Evolutionary conservation across 2,329 filamentous ascomycete species (phyloP), one percentile per base, ranked within the genome.

Genomic region (Daldinia sp.): DNA sequence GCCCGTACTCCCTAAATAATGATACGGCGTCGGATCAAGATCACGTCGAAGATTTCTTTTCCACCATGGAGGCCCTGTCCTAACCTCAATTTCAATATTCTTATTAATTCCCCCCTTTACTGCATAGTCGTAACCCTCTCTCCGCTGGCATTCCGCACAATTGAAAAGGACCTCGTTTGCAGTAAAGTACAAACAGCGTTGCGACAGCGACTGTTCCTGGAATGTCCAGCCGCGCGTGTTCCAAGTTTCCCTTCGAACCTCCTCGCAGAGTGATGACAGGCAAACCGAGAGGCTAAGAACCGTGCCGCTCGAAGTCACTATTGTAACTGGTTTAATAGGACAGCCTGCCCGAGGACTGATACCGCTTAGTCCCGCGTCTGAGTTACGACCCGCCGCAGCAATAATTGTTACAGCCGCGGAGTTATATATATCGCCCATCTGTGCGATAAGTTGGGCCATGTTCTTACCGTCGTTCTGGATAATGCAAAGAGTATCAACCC

Each of bases 1-100:
- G n/a, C 41, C 9, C 41, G n/a, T 42, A 42, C 41, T n/a, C 15
- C 41, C 41, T 42, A 42, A 42, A 42, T 42, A 42, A 42, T 42
- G 41, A 42, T 42, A 42, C 41, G 41, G 41, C 18, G 41, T 42
- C 18, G 41, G 41, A 20, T 42, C 41, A n/a, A 42, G 41, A 42
- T 42, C 41, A 12, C 44, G 44, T 6, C 20, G 13, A 4, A 26
- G 20, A n/a, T 28, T 48, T 15, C 44, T 48, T 2, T 26, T 26
- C 20, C 26, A 23, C 20, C 26, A 26, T 5, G 20, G 20, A 1
- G 26, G 20, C 2, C 44, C 44, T 48, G 20, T 48, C 3, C 20
- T 23, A 28, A 48, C 20, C 9, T 23, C 26, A 5, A 28, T 48
- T 28, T 48, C 23, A 4, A 42, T 18, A 5, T 42, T n/a, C 18